Evolutionary conservation across 1,284 basidiomycete genomes (phyloP).

Genomic region (Moesziomyces globuligerus): DNA sequence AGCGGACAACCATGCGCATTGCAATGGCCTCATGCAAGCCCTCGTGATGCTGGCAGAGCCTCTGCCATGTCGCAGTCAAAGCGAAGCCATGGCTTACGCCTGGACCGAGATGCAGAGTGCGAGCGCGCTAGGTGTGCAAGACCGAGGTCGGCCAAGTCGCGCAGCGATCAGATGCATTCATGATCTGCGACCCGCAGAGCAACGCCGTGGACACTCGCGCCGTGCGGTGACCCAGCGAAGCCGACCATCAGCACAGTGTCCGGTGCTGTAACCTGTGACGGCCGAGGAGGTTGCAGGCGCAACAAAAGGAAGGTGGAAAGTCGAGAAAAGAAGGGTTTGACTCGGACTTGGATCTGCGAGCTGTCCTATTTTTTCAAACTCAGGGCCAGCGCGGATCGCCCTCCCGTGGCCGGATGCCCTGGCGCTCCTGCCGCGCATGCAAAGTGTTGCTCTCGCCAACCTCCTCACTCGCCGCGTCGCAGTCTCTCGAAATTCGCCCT

Average conservation of each 20-base stretch:
- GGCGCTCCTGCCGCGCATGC: no score
- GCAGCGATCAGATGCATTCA: background rate
- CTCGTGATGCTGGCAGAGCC: no score
- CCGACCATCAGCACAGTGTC: background rate
- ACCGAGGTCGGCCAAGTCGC: background rate
- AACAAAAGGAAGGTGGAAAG: constrained; percentile 1
- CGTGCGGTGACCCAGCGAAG: no score
- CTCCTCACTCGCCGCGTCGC: no score
- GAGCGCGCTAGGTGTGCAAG: background rate
- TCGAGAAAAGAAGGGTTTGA: constrained; percentile 3
- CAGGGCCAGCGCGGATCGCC: background rate
- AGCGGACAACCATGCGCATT: background rate
- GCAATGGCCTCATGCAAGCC: no score
- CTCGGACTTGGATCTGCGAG: constrained; percentile 10
- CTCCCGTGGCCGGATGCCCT: background rate
- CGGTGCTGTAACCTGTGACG: background rate
- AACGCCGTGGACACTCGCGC: no score
- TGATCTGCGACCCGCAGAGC: background rate
- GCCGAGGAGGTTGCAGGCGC: background rate
- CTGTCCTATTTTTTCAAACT: background rate
- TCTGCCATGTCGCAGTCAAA: background rate
- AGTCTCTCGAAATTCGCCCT: no score
- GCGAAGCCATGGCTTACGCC: background rate
- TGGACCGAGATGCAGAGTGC: background rate
- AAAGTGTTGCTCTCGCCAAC: background rate